Percentiles rank a stretch among this genome's conserved stretches.
These are phyloP conservation scores for Dothistroma pini DNA, from an alignment of 2,329 filamentous ascomycete species.

Conservation along the genomic window DNA sequence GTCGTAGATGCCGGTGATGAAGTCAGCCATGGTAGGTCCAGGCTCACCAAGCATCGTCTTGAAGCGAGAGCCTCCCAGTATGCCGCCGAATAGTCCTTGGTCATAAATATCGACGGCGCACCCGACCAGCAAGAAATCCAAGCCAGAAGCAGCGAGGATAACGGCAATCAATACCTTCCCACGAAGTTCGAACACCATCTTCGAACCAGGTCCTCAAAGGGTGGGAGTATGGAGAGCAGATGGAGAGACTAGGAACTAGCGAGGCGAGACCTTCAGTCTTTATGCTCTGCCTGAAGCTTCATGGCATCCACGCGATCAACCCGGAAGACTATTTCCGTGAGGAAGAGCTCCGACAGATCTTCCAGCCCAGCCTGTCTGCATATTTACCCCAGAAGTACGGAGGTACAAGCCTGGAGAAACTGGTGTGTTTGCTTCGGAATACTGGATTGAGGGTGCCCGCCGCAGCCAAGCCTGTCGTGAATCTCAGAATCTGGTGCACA, in stretches of 20 bases:
- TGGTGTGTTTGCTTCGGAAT: not conserved
- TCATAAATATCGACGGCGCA: constrained; percentile 26
- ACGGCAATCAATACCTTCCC: constrained; percentile 28
- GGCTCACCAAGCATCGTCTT: constrained; percentile 29
- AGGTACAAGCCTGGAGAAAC: not conserved
- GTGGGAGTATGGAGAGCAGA: too few species aligned
- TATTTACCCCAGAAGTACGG: not conserved
- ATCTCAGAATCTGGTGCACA: not conserved
- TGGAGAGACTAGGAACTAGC: not conserved
- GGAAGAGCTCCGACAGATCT: not conserved
- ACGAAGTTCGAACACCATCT: constrained; percentile 21
- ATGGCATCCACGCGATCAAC: not conserved
- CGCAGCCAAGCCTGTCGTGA: not conserved
- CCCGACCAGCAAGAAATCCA: constrained; percentile 31
- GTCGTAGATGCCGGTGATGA: constrained; percentile 29
- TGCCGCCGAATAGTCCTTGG: constrained; percentile 32
- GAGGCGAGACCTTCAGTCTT: not conserved
- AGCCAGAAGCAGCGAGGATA: constrained; percentile 28
- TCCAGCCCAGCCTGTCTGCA: not conserved
- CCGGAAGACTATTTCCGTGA: not conserved
- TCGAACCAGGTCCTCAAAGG: not conserved
- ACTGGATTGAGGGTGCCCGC: not conserved
- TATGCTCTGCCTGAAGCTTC: not conserved
- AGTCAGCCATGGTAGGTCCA: constrained; percentile 26
- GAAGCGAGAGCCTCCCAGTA: constrained; percentile 30